These are phyloP conservation scores for Kickxella alabastrina DNA, from an alignment of 192 early-diverging fungal genomes.

Conservation along the genomic window DNA sequence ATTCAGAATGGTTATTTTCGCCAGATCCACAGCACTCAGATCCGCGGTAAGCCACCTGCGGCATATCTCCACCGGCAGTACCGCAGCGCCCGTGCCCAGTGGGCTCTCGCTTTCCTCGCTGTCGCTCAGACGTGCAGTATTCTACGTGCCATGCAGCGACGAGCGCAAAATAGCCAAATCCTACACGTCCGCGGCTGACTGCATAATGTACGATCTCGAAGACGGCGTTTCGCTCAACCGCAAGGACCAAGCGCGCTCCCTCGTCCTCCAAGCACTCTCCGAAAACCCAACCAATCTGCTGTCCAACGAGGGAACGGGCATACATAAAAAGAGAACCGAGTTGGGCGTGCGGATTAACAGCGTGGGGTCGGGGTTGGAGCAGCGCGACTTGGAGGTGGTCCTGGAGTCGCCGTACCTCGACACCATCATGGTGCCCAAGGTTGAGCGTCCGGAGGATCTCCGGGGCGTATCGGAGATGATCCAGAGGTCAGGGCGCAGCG, in stretches of 20 bases:
- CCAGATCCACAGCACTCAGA: no score
- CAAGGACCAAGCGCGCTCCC: constrained; percentile 73
- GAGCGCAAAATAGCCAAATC: constrained; percentile 83
- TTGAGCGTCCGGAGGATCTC: constrained; percentile 72
- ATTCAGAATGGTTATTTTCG: no score
- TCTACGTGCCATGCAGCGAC: constrained; percentile 79
- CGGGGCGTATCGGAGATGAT: constrained; percentile 69
- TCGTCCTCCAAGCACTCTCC: constrained; percentile 67
- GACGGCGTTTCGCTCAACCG: constrained; percentile 82
- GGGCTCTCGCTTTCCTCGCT: constrained; percentile 19
- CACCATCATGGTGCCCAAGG: constrained; percentile 86
- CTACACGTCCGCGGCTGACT: constrained; percentile 64
- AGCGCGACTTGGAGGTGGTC: constrained; percentile 75
- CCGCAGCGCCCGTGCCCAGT: constrained; percentile 22
- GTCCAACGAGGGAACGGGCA: no score
- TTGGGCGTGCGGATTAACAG: constrained; percentile 89
- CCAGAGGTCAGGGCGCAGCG: constrained; percentile 60
- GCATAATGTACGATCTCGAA: constrained; percentile 88
- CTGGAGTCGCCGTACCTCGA: constrained; percentile 62
- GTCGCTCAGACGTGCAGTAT: constrained; percentile 34
- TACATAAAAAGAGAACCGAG: constrained; percentile 53
- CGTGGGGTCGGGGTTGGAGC: constrained; percentile 70
- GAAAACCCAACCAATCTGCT: constrained; percentile 20
- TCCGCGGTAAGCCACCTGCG: no score
- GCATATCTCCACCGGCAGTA: no score